These are phyloP conservation scores for Coniella vitis DNA, from an alignment of 2,329 filamentous ascomycete genomes.

Conservation along the genomic window DNA sequence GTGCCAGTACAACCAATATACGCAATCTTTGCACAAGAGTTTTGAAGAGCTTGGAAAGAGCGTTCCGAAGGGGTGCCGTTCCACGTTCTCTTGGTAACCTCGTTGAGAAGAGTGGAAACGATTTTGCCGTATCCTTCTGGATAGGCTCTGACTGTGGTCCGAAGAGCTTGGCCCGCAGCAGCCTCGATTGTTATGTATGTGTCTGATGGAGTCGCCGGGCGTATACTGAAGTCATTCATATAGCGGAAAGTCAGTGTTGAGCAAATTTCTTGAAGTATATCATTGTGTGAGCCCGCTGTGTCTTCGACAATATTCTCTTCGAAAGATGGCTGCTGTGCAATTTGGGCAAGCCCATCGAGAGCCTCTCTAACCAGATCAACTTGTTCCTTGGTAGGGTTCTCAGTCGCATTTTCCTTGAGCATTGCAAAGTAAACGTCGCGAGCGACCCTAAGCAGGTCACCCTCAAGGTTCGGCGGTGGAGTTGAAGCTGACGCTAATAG, in stretches of 20 bases:
- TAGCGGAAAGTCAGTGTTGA: slow-evolving; percentile 23
- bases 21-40: slow-evolving; percentile 31
- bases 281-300: not conserved
- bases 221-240: slow-evolving; percentile 10
- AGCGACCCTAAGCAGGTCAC: slow-evolving; percentile 27
- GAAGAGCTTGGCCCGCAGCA: slow-evolving; percentile 24
- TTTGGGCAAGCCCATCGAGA: slow-evolving; percentile 38
- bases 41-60: slow-evolving; percentile 27
- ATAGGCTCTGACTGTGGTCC: slow-evolving; percentile 17
- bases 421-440: slow-evolving; percentile 35
- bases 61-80: slow-evolving; percentile 6
- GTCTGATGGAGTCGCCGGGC: not conserved
- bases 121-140: slow-evolving; percentile 12
- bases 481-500: slow-evolving; percentile 5
- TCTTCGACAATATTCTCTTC: slow-evolving; percentile 12
- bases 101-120: slow-evolving; percentile 20
- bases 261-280: slow-evolving; percentile 17
- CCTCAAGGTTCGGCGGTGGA: not conserved
- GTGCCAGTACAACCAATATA: slow-evolving; percentile 43
- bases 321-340: slow-evolving; percentile 34
- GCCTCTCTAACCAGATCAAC: slow-evolving; percentile 36
- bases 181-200: slow-evolving; percentile 8
- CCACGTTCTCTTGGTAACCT: slow-evolving; percentile 18
- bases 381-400: slow-evolving; percentile 29
- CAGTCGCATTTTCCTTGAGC: slow-evolving; percentile 27